Conservation (phyloP, 176 grass and related monocot genomes). For the Poa annua region DNA sequence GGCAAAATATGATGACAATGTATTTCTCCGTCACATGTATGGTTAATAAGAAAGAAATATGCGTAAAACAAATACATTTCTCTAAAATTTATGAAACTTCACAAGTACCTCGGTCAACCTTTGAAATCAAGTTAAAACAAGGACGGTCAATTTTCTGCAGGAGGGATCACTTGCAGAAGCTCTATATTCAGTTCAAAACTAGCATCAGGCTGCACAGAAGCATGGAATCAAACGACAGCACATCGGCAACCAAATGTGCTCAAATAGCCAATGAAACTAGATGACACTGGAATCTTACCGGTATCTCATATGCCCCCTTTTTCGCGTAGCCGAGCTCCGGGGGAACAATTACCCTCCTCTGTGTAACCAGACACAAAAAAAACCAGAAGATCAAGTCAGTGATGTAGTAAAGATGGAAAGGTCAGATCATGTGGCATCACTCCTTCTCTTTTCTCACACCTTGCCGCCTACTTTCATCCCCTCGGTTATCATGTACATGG, state of each 20-base stretch:
- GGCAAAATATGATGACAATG: constrained; percentile 24
- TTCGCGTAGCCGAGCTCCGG: constrained; percentile 82
- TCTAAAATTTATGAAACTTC: constrained; percentile 25
- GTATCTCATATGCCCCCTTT: constrained; percentile 79
- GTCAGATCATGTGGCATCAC: background rate
- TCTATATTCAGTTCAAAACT: constrained; percentile 86
- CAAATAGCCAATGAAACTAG: background rate
- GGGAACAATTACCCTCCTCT: constrained; percentile 87
- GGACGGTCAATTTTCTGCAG: constrained; percentile 46
- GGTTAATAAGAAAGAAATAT: constrained; percentile 1
- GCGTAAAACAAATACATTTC: background rate
- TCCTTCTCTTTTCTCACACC: constrained; percentile 40
- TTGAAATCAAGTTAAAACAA: constrained; percentile 9
- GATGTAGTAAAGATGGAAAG: background rate
- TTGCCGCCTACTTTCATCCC: constrained; percentile 97
- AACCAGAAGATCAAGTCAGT: background rate
- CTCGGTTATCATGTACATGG: constrained; percentile 81
- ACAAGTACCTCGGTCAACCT: constrained; percentile 21
- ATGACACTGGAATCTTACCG: constrained; percentile 48
- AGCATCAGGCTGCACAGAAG: constrained; percentile 62
- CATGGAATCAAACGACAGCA: background rate
- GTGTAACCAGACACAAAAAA: constrained; percentile 26
- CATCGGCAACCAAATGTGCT: background rate
- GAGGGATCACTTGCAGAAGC: constrained; percentile 66
- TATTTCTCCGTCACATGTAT: constrained; percentile 22